phyloP scores from a whole-genome alignment of 225 moss, liverwort and hornwort species.

The Antitrichia curtipendula region DNA sequence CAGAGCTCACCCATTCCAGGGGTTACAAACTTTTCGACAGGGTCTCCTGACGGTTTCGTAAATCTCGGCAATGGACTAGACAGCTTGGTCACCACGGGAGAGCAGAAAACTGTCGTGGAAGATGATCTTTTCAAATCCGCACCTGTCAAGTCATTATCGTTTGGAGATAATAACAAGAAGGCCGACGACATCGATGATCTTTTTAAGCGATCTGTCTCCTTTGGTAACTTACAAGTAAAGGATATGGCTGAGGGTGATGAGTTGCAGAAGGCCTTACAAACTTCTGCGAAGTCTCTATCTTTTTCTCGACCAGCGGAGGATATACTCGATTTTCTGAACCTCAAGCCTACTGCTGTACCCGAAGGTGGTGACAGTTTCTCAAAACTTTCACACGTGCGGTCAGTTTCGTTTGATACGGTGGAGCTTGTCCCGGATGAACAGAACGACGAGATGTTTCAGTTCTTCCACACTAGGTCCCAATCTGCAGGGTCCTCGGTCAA shows the following conservation, averaged over 20 bases:
- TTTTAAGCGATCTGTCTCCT: conserved; percentile 16
- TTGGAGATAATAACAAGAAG: conserved; percentile 6
- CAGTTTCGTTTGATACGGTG: conserved; percentile 21
- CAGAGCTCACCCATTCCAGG: conserved; percentile 19
- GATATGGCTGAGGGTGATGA: conserved; percentile 7
- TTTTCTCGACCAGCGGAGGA: conserved; percentile 7
- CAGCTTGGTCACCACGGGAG: conserved; percentile 1
- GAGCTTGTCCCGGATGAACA: conserved; percentile 41
- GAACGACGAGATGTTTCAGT: conserved; percentile 46
- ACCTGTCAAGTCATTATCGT: conserved; percentile 19
- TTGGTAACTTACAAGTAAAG: conserved; percentile 4
- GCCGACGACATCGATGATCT: conserved; percentile 10
- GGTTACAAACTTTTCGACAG: neutral
- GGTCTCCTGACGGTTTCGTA: neutral
- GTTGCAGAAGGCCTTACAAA: conserved; percentile 8
- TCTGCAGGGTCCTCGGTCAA: conserved; percentile 23
- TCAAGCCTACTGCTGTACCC: conserved; percentile 18
- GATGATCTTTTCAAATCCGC: conserved; percentile 5
- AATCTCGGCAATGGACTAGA: conserved; percentile 11
- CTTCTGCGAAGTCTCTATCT: conserved; percentile 6
- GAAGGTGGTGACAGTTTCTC: neutral
- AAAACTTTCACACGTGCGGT: conserved; percentile 12
- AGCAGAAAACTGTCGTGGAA: neutral
- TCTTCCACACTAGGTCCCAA: conserved; percentile 37
- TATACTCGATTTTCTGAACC: conserved; percentile 33